Evolutionary conservation across 306 rosid genomes (phyloP).

Genomic region (Prunus davidiana): DNA sequence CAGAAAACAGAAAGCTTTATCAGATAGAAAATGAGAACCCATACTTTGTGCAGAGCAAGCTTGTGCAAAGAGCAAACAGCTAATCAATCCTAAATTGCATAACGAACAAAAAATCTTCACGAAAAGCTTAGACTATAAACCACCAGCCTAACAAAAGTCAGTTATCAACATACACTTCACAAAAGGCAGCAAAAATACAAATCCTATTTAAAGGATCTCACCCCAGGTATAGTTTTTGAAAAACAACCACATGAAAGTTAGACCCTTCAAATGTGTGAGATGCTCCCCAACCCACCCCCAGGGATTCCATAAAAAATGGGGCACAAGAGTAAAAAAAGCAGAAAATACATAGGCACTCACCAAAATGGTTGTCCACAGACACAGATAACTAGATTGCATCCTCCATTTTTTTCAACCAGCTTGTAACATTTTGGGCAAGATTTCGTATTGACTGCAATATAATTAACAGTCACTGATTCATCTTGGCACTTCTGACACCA

Average conservation of each 20-base stretch:
- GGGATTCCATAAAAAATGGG: background rate
- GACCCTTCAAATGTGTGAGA: background rate
- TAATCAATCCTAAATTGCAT: background rate
- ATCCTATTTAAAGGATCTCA: background rate
- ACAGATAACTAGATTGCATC: constrained; percentile 40
- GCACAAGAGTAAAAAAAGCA: background rate
- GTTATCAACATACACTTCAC: background rate
- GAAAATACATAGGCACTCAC: constrained; percentile 21
- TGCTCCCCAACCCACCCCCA: background rate
- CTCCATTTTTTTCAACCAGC: constrained; percentile 38
- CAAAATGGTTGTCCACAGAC: constrained; percentile 40
- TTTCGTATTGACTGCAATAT: constrained; percentile 32
- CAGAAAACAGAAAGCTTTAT: background rate
- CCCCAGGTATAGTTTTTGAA: background rate
- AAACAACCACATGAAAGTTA: background rate
- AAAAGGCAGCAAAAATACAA: background rate
- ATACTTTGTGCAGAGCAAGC: background rate
- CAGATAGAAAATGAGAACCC: background rate
- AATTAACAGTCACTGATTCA: constrained; percentile 36
- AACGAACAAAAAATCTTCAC: background rate
- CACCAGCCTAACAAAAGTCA: background rate
- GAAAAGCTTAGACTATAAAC: background rate
- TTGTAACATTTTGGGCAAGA: constrained; percentile 41
- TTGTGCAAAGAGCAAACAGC: background rate
- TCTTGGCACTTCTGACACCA: constrained; percentile 38